Evolutionary conservation across 495 filamentous ascomycete genomes (phyloP).

Genomic region (Thermothielavioides terrestris): DNA sequence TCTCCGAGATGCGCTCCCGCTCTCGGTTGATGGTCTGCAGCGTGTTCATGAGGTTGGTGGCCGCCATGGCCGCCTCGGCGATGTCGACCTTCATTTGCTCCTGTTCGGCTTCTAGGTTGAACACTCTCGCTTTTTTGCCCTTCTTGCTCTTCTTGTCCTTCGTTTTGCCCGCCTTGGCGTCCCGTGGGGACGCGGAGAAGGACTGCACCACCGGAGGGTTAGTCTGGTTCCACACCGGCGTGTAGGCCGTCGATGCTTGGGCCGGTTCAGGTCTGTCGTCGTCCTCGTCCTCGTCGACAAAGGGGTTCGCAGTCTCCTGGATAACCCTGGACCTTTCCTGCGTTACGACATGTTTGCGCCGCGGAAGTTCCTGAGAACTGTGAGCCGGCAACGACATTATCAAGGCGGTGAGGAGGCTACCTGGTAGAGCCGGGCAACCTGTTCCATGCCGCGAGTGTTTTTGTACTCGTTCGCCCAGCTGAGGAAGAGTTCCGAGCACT

Average conservation of each 20-base stretch:
- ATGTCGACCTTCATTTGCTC: conserved; percentile 72
- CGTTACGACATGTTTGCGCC: conserved; percentile 46
- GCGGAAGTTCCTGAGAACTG: conserved; percentile 43
- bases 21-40: conserved; percentile 89
- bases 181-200: too few species aligned
- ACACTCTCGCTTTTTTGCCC: conserved; percentile 48
- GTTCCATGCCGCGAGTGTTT: conserved; percentile 68
- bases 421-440: conserved; percentile 72
- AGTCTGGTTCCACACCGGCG: conserved; percentile 18
- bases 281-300: conserved; percentile 55
- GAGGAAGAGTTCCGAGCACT: conserved; percentile 76
- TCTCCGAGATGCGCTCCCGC: conserved; percentile 76
- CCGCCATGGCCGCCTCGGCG: conserved; percentile 76
- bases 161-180: conserved; percentile 26
- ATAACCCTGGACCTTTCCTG: conserved; percentile 75
- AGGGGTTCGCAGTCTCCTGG: conserved; percentile 60
- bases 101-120: conserved; percentile 84
- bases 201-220: too few species aligned
- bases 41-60: conserved; percentile 83
- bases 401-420: conserved; percentile 17
- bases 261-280: conserved; percentile 11
- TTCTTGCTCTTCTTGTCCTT: conserved; percentile 45
- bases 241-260: conserved; percentile 22
- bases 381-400: background rate
- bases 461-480: conserved; percentile 84